Conservation (phyloP, 2,329 filamentous ascomycete genomes). For the Ceratocystis cacaofunesta region DNA sequence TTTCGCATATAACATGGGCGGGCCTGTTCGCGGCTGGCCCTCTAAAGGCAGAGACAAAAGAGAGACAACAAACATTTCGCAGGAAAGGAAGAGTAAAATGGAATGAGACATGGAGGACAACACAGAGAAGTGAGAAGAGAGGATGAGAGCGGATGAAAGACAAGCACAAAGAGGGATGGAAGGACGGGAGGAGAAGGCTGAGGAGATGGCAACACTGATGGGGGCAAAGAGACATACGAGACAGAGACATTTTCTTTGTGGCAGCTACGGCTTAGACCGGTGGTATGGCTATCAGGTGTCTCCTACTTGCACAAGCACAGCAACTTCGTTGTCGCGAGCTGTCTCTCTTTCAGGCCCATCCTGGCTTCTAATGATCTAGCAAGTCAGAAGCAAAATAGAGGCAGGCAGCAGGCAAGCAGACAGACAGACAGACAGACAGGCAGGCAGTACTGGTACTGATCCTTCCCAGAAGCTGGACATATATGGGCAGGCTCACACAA, state of each 20-base stretch:
- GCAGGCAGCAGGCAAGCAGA: background rate
- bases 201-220: background rate
- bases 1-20: conserved; percentile 3
- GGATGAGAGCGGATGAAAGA: background rate
- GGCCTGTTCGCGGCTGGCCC: conserved; percentile 2
- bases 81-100: background rate
- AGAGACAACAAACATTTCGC: background rate
- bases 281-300: background rate
- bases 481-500: background rate
- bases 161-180: background rate
- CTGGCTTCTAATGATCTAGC: background rate
- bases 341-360: background rate
- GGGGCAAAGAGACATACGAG: background rate
- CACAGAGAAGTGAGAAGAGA: background rate
- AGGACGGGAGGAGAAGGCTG: background rate
- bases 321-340: background rate
- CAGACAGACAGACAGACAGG: background rate
- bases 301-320: background rate
- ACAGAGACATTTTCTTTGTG: background rate
- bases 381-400: background rate
- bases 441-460: background rate
- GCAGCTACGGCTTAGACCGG: background rate
- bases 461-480: background rate
- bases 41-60: background rate
- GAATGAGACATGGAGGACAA: background rate